Percentiles rank a stretch among this genome's conserved stretches.
These are phyloP conservation scores for Penicillium occitanis DNA, from an alignment of 2,329 filamentous ascomycete genomes.

Conservation along the genomic window DNA sequence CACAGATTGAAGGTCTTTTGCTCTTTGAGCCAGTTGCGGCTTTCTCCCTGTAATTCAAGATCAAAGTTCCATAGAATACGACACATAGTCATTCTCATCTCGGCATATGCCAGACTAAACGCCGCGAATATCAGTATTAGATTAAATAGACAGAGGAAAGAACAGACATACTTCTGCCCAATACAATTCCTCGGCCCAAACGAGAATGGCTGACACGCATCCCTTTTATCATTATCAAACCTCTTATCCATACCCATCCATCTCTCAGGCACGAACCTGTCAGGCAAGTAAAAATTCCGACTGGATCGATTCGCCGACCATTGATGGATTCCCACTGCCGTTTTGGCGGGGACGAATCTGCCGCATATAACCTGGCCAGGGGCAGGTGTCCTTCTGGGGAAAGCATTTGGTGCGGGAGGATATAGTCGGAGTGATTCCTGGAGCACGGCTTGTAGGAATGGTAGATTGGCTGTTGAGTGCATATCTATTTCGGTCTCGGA, in stretches of 20 bases:
- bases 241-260: conserved; percentile 22
- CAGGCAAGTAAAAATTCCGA: background rate
- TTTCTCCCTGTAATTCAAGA: conserved; percentile 1
- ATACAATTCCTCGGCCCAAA: conserved; percentile 53
- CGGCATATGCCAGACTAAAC: conserved; percentile 12
- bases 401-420: background rate
- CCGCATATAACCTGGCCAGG: background rate
- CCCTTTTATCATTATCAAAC: conserved; percentile 46
- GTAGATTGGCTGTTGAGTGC: background rate
- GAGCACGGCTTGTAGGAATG: background rate
- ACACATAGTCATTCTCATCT: conserved; percentile 15
- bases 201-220: conserved; percentile 52
- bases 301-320: background rate
- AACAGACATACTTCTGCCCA: conserved; percentile 42
- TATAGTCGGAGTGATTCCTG: background rate
- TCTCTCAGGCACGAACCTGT: background rate
- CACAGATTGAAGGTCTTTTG: conserved; percentile 14
- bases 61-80: conserved; percentile 11
- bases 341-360: background rate
- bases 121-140: background rate
- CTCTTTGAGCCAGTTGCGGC: conserved; percentile 6
- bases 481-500: background rate
- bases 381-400: background rate
- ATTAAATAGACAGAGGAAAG: too few relatives aligned
- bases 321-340: background rate